Conservation (phyloP, 23 red algal species). For the Gracilaria gracilis region DNA sequence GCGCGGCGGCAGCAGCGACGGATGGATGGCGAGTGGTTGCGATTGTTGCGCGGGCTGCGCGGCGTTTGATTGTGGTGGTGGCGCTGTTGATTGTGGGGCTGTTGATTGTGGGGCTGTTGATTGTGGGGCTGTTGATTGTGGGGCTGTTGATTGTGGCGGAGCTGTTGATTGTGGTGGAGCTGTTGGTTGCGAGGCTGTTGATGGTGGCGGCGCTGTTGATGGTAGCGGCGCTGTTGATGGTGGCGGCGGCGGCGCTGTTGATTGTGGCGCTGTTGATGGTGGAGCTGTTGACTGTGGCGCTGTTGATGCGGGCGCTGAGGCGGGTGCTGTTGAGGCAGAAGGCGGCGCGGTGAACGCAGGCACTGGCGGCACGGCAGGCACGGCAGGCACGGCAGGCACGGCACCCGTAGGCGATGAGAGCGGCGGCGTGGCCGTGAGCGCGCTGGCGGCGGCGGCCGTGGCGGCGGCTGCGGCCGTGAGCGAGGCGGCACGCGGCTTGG, state of each 20-base stretch:
- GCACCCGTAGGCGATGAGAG: background rate
- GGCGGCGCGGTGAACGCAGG: background rate
- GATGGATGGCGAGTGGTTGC: background rate
- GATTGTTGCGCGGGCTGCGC: background rate
- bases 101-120: too few relatives aligned
- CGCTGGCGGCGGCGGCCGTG: background rate
- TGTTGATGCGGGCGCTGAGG: slow-evolving; percentile 1
- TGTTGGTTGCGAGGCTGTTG: background rate
- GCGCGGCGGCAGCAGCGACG: background rate
- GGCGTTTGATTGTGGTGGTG: too few relatives aligned
- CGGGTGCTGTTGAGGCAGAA: background rate
- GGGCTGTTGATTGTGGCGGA: background rate
- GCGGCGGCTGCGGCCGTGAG: background rate
- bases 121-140: background rate
- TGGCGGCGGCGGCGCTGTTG: background rate
- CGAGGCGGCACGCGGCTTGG: background rate
- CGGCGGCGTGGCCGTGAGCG: background rate
- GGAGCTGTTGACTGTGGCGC: too few relatives aligned
- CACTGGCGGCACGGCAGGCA: too few relatives aligned
- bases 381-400: too few relatives aligned
- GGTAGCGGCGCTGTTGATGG: background rate
- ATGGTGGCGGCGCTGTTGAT: background rate
- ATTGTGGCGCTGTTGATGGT: slow-evolving; percentile 7
- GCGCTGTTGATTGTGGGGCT: too few relatives aligned
- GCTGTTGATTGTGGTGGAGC: background rate